Evolutionary conservation across 352 stramenopile species (phyloP), one percentile per base, ranked within the genome.

Genomic region (Blastocystis sp.): DNA sequence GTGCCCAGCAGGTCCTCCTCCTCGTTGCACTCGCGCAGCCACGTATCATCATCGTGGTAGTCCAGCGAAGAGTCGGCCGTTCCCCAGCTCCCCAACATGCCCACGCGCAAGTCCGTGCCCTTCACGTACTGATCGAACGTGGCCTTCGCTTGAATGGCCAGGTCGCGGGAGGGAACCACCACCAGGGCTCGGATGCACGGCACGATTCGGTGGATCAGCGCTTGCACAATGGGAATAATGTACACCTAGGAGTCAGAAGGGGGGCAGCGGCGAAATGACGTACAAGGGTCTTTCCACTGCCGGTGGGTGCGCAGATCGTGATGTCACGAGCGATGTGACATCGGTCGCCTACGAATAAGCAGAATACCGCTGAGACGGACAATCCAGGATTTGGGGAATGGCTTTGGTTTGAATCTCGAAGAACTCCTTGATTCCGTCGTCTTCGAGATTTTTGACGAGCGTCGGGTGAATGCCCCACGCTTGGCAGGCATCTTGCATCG

Each of bases 211-310:
- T 71, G 34, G n/a, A 88, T 40, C 14, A 88, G 60, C 10, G 78
- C 24, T 34, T 88, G 78, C 54, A 88, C 60, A 38, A 88, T 76
- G 1, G 78, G 78, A 88, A 88, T 76, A 17, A 88, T 57, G 34
- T 88, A 88, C 10, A 79, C 74, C 74, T 84, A 69, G 4, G 9
- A 17, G 74, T 64, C 57, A 68, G n/a, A 17, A 70, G 21, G 19
- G 38, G 28, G 40, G 2, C 6, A 28, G n/a, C 21, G 28, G 19
- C 14, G 38, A 66, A 42, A 84, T 14, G 17, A 28, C 3, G 14
- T 84, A 84, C 68, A 9, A 88, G 78, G 11, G 78, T 88, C 59
- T 88, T 88, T 68, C 78, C 78, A 78, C 78, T 88, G 65, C 78
- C 78, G 17, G 78, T 88, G 3, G 78, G 78, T 11, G 78, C 78